Percentiles rank a stretch among this genome's conserved stretches.
phyloP scores from a whole-genome alignment of 495 filamentous ascomycete species.

The Trichocladium uniseriatum region DNA sequence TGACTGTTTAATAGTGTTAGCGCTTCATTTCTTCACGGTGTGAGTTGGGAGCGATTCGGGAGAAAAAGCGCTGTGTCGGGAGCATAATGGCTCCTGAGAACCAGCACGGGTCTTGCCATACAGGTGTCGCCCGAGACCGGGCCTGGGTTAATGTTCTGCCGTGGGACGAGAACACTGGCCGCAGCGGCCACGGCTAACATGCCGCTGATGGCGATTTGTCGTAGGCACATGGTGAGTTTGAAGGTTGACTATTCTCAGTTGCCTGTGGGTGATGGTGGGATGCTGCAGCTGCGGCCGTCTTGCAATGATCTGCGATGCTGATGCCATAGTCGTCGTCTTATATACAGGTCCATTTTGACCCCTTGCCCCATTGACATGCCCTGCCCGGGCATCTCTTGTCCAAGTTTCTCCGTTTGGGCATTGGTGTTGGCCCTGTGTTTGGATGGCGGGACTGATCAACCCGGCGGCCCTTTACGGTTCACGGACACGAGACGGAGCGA shows the following conservation, averaged over 20 bases:
- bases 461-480: not conserved
- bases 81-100: too few relatives aligned
- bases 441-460: not conserved
- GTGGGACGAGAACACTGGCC: not conserved
- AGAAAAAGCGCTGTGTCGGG: too few relatives aligned
- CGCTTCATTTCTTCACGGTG: too few relatives aligned
- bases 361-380: not conserved
- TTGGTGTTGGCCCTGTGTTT: not conserved
- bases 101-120: too few relatives aligned
- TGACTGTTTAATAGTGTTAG: too few relatives aligned
- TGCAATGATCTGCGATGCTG: not conserved
- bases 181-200: not conserved
- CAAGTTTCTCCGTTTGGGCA: not conserved
- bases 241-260: not conserved
- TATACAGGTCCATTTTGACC: not conserved
- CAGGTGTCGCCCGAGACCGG: constrained; percentile 3
- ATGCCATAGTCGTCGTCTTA: not conserved
- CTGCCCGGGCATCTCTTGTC: too few relatives aligned
- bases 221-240: not conserved
- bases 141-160: constrained; percentile 5
- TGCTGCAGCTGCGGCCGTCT: too few relatives aligned
- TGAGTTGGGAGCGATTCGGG: too few relatives aligned
- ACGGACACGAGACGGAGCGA: too few relatives aligned
- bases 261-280: not conserved
- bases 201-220: constrained; percentile 3